Base-by-base conservation (phyloP, 192 early-diverging fungal species). In the Mortierella alpina region DNA sequence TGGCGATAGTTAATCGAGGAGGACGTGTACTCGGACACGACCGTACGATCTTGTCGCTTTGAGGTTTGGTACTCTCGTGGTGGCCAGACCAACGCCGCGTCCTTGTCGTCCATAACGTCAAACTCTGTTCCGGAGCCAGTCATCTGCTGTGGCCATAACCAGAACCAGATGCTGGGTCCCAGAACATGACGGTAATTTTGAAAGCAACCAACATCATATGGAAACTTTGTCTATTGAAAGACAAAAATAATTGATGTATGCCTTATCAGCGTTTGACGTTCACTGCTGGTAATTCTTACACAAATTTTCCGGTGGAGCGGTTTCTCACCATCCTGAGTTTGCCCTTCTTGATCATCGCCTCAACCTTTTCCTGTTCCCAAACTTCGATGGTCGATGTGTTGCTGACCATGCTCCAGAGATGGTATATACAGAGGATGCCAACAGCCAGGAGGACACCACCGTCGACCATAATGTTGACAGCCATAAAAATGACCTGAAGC, bases 341-440 rank as follows among this genome's bases (percentile, higher is more conserved):
- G 4, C 87, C 90, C 47, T 80, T 73, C 31, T 85, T 82, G 55
- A 91, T 85, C 63, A 95, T 85, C 18, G 88, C 86, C 0, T 88
- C 73, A 50, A 92, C 91, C 58, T 86, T 87, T 54, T 88, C 88
- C 68, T 92, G 94, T 83, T 95, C 94, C 83, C 89, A 90, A 41
- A 83, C 88, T 86, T 97, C 95, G 67, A 96, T 97, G 6, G 95
- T 97, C 1, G 94, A 95, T 10, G 90, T 89, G 68, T 95, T 95
- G 55, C 79, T 80, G 17, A 73, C 70, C 50, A 92, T 70, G 73
- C 93, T 92, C 81, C 89, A 95, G 31, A 92, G 66, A 60, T 97
- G 95, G 77, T 88, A 95, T 9, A 85, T 70, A 8, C 83, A 77
- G 42, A 97, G 84, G 11, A 91, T 84, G 18, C 90, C 91, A 47